Evolutionary conservation across 768 basidiomycete species (phyloP).

Genomic region (Crepidotus variabilis): DNA sequence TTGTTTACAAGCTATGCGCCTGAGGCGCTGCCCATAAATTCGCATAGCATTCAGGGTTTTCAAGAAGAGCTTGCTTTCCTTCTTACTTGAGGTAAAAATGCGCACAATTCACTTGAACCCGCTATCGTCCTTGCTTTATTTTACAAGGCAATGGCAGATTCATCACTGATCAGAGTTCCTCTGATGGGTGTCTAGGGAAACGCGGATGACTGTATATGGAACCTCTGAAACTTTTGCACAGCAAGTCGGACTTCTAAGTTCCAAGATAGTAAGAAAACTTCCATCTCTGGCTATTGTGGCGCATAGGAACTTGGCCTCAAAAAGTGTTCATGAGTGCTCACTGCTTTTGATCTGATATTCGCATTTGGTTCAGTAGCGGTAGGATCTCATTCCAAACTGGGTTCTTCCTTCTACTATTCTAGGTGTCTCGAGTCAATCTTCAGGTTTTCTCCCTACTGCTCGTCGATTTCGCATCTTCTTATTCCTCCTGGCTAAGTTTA

Average conservation of each 20-base stretch:
- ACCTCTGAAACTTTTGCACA: not conserved
- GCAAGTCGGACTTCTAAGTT: not conserved
- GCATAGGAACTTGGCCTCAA: not conserved
- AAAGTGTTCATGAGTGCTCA: too few species aligned
- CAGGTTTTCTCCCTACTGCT: too few species aligned
- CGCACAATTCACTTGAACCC: not conserved
- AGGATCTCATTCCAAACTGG: not conserved
- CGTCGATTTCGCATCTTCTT: too few species aligned
- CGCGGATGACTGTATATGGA: not conserved
- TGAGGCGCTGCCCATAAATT: not conserved
- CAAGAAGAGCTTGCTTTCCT: not conserved
- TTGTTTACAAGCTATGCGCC: not conserved
- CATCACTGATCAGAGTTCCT: not conserved
- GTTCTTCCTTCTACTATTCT: too few species aligned
- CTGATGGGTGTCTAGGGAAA: not conserved
- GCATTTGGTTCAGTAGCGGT: not conserved
- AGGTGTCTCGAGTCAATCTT: too few species aligned
- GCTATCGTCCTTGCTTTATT: not conserved
- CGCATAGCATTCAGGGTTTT: not conserved
- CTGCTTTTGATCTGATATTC: not conserved
- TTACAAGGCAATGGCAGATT: not conserved
- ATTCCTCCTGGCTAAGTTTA: too few species aligned
- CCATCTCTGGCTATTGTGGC: not conserved
- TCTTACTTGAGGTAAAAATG: not conserved
- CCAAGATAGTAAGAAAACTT: not conserved